Evolutionary conservation across 2,329 filamentous ascomycete genomes (phyloP), one percentile per base, ranked within the genome.

Genomic region (Talaromyces marneffei): DNA sequence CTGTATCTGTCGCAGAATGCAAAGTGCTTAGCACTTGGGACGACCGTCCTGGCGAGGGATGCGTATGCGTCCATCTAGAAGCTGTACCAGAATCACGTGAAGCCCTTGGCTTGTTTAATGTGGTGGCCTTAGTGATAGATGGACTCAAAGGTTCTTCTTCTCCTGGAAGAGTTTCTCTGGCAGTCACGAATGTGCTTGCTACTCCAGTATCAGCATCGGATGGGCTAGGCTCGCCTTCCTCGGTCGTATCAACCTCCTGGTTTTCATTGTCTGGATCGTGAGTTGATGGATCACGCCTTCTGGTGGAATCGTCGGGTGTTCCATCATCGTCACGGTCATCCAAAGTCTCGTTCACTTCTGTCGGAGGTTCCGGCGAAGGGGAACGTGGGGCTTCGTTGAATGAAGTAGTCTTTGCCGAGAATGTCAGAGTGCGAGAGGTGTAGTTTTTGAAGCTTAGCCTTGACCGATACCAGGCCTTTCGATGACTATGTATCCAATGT

Each of bases 401-500:
- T 27, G 77, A 70, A 62, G 76, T 74, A 6, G 77, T 74, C 61
- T 80, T 77, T 1, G 80, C 79, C 25, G 78, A 78, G 68, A 86
- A 86, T n/a, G 80, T 82, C 12, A 80, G 77, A 5, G 76, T 69
- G 33, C 74, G 69, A 1, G 79, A 80, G 2, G 78, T 77, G 65
- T 81, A 81, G 52, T 80, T 76, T 57, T 69, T 77, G 40, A 79
- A 68, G 31, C 71, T 73, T 1, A 80, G 63, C 52, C 77, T 72
- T 40, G 72, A 69, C 63, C 77, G 82, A 72, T 86, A 87, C 85
- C 85, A 87, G 62, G 83, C 80, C 67, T 85, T 85, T 57, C 84
- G 79, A 70, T 87, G 83, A 63, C 80, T 83, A 66, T 83, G 83
- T 59, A 87, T 77, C 85, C 85, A 88, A 61, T 83, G 84, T 66